Evolutionary conservation across 768 basidiomycete genomes (phyloP).

Genomic region (Russula griseocarnosa): DNA sequence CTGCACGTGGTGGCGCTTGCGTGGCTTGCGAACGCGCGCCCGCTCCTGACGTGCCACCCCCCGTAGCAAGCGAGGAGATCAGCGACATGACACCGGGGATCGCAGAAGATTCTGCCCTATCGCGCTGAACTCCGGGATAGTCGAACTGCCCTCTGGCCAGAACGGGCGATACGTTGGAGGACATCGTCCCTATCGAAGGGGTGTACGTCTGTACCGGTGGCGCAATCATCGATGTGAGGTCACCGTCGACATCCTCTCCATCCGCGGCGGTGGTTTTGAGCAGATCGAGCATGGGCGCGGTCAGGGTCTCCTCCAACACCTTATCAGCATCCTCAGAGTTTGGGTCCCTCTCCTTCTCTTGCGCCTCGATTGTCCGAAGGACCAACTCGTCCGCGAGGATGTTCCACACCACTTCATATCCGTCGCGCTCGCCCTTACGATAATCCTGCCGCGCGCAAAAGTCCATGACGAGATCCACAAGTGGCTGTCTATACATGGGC

Average conservation of each 20-base stretch:
- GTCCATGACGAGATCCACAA: constrained; percentile 52
- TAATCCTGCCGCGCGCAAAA: constrained; percentile 41
- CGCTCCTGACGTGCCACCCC: constrained; percentile 35
- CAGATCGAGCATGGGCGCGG: constrained; percentile 23
- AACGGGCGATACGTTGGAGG: constrained; percentile 45
- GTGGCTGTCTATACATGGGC: constrained; percentile 52
- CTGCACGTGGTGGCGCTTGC: constrained; percentile 39
- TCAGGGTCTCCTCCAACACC: constrained; percentile 18
- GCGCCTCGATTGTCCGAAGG: constrained; percentile 34
- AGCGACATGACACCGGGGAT: constrained; percentile 62
- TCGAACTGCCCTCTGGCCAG: constrained; percentile 60
- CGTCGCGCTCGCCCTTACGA: constrained; percentile 21
- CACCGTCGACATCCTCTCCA: constrained; percentile 22
- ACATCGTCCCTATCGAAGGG: constrained; percentile 23
- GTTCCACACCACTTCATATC: constrained; percentile 29
- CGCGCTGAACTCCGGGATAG: constrained; percentile 37
- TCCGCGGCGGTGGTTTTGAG: constrained; percentile 20
- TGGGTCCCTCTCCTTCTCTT: constrained; percentile 44
- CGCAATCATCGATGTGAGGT: constrained; percentile 12
- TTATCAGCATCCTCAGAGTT: constrained; percentile 16
- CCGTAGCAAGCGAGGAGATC: constrained; percentile 51
- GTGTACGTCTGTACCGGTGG: background rate
- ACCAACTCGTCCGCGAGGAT: constrained; percentile 31
- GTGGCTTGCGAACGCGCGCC: constrained; percentile 59
- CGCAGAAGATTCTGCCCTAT: constrained; percentile 40